Conservation (phyloP, 345 rosid species). For the Murraya koenigii region DNA sequence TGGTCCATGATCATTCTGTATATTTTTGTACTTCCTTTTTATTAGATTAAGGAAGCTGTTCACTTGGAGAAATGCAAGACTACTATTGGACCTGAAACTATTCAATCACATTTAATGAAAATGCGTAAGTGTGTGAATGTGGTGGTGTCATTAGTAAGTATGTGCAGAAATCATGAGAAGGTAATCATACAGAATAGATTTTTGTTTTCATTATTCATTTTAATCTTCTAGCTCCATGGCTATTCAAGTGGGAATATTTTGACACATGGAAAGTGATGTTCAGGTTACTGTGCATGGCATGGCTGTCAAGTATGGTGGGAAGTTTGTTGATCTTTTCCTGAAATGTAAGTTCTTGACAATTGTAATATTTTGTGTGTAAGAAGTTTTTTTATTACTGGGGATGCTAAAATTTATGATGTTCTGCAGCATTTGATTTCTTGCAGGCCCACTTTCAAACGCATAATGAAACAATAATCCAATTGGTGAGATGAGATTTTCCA, state of each 20-base stretch:
- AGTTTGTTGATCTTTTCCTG: constrained; percentile 67
- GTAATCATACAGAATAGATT: constrained; percentile 31
- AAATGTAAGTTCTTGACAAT: constrained; percentile 47
- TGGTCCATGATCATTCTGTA: background rate
- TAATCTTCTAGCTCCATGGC: background rate
- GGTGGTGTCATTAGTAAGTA: constrained; percentile 66
- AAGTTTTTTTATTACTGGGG: constrained; percentile 6
- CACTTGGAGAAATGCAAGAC: constrained; percentile 35
- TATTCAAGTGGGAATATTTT: background rate
- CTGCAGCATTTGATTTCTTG: constrained; percentile 69
- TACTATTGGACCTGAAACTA: constrained; percentile 38
- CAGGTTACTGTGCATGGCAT: constrained; percentile 69
- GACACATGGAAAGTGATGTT: constrained; percentile 12
- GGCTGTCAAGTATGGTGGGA: constrained; percentile 90
- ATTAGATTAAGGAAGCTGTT: constrained; percentile 57
- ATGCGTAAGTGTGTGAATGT: constrained; percentile 60
- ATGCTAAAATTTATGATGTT: constrained; percentile 17
- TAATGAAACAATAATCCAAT: constrained; percentile 50
- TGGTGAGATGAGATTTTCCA: constrained; percentile 43
- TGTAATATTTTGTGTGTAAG: constrained; percentile 1
- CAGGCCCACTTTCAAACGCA: constrained; percentile 65
- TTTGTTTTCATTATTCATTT: background rate
- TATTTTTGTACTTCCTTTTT: constrained; percentile 10
- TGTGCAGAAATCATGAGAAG: constrained; percentile 69
- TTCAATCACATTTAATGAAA: constrained; percentile 42